phyloP scores from a whole-genome alignment of 331 rosid species.

The Quercus tomentella region DNA sequence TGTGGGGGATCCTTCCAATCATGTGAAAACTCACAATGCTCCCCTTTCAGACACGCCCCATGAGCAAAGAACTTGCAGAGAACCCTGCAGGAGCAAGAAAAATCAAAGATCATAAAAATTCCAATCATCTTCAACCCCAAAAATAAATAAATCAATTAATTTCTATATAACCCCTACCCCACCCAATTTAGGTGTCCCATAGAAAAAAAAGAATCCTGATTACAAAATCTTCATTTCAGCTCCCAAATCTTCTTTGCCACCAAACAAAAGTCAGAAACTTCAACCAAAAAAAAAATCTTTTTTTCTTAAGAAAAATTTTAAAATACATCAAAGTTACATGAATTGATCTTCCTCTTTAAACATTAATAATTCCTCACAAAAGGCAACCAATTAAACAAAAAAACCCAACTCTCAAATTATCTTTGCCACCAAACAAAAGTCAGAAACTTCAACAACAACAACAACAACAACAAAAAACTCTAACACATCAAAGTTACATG shows the following conservation, averaged over 20 bases:
- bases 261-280: neutral
- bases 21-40: constrained; percentile 94
- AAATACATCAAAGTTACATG: no score
- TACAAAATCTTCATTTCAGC: neutral
- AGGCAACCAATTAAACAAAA: neutral
- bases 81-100: constrained; percentile 51
- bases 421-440: neutral
- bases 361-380: neutral
- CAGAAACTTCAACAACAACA: neutral
- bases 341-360: neutral
- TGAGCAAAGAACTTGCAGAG: constrained; percentile 95
- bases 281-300: no score
- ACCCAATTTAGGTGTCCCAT: neutral
- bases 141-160: neutral
- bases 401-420: neutral
- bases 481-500: no score
- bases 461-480: no score
- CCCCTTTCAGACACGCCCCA: constrained; percentile 98
- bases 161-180: no score
- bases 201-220: neutral
- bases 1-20: constrained; percentile 91
- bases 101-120: neutral
- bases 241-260: neutral
- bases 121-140: constrained; percentile 8
- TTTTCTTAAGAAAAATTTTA: no score